phyloP scores from a whole-genome alignment of 1,284 basidiomycete species.

The Salmacisia buchloeana region DNA sequence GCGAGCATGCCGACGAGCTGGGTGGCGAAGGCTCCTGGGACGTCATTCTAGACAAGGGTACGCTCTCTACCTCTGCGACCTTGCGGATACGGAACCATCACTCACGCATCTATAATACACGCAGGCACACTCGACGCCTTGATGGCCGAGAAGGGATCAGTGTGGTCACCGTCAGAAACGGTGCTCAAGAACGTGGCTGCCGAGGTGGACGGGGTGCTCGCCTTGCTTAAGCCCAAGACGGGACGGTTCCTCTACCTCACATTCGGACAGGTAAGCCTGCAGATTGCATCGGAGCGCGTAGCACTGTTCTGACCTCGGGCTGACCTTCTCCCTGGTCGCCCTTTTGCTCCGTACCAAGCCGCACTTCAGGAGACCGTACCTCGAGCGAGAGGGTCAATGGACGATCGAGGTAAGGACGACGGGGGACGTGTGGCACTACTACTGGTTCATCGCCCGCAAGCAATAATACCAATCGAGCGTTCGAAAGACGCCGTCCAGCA shows the following conservation, averaged over 20 bases:
- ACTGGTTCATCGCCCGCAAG: constrained; percentile 29
- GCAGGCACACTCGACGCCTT: constrained; percentile 45
- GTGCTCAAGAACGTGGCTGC: constrained; percentile 24
- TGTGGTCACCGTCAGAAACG: constrained; percentile 35
- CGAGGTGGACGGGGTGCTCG: constrained; percentile 38
- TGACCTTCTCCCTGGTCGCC: neutral
- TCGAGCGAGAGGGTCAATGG: constrained; percentile 31
- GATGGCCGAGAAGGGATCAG: constrained; percentile 40
- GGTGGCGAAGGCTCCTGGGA: constrained; percentile 32
- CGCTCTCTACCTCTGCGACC: neutral
- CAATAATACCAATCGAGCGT: neutral
- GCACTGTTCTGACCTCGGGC: neutral
- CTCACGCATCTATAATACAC: neutral
- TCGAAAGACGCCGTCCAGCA: neutral
- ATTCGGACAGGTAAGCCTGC: constrained; percentile 28
- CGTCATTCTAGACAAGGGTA: constrained; percentile 42
- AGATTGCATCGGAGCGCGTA: no score
- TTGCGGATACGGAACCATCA: neutral
- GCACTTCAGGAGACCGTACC: constrained; percentile 35
- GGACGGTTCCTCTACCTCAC: constrained; percentile 44
- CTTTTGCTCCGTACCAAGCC: constrained; percentile 11
- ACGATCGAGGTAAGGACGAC: constrained; percentile 26
- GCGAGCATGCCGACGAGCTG: constrained; percentile 17
- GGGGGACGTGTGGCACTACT: constrained; percentile 45
- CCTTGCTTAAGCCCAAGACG: constrained; percentile 26